Percentiles rank a stretch among this genome's conserved stretches.
These are phyloP conservation scores for Corylus americana DNA, from an alignment of 306 rosid genomes.

Conservation along the genomic window DNA sequence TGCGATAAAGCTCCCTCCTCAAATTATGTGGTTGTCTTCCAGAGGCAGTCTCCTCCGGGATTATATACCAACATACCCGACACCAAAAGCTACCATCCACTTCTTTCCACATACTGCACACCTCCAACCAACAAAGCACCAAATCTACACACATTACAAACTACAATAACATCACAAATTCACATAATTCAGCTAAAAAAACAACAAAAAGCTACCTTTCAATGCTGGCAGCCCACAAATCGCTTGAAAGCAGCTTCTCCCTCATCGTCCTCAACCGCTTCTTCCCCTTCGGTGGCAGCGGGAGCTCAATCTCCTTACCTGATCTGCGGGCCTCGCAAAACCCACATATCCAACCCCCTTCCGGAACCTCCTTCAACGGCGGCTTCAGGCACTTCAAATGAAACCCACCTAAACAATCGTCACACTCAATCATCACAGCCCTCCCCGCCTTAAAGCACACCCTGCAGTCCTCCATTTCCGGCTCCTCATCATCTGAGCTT, in stretches of 20 bases:
- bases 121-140: conserved; percentile 15
- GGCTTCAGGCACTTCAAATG: conserved; percentile 89
- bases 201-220: conserved; percentile 40
- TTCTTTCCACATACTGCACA: conserved; percentile 79
- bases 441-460: conserved; percentile 62
- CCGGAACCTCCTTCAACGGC: conserved; percentile 74
- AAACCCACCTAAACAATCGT: conserved; percentile 83
- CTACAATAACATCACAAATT: conserved; percentile 1
- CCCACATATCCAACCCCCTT: conserved; percentile 82
- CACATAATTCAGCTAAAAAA: not conserved
- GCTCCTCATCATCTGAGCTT: conserved; percentile 63
- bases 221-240: conserved; percentile 83
- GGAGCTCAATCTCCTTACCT: conserved; percentile 57
- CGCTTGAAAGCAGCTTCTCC: conserved; percentile 82
- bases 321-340: conserved; percentile 68
- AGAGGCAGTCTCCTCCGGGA: conserved; percentile 85
- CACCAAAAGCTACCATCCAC: conserved; percentile 70
- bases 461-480: conserved; percentile 72
- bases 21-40: conserved; percentile 93
- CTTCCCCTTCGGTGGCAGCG: conserved; percentile 66
- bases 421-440: conserved; percentile 84
- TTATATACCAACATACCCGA: conserved; percentile 74
- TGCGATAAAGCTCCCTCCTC: conserved; percentile 78
- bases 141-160: conserved; percentile 2
- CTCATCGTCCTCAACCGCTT: conserved; percentile 65